Evolutionary conservation across 2,329 filamentous ascomycete species (phyloP), one percentile per base, ranked within the genome.

Genomic region (Talaromyces sp.): DNA sequence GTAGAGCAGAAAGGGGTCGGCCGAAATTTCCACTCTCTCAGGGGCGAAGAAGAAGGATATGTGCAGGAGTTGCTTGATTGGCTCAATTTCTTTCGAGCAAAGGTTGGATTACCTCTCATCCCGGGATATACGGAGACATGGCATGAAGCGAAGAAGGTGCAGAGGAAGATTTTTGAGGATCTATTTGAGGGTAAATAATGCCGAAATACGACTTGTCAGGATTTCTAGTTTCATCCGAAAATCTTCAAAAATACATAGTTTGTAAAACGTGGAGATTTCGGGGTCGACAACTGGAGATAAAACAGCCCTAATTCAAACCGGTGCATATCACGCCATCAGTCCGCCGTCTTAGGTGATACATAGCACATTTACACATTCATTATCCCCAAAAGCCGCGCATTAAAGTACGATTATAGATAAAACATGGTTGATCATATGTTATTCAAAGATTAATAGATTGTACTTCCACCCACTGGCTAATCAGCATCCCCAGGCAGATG

Each of bases 121-220:
- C 70, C 73, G 56, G 76, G 74, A 0, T 74, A 78, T 57, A 75
- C 74, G 11, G 41, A 65, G 17, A 67, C 67, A 15, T 78, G 76
- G 76, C 59, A 70, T 10, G 62, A 69, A 22, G 73, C 70, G 3
- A 77, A 71, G 54, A 69, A 69, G 19, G 67, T 54, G 15, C 71
- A 75, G 43, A 43, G 61, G 1, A 72, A 74, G 56, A 67, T 67
- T 33, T 50, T 75, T 3, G 45, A 62, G 19, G 25, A 35, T 13
- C 43, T 63, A 17, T 66, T 66, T 47, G 60, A 43, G 9, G 54
- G 15, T 27, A 31, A 41, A 22, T 59, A 59, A 41, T 59, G 15
- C 13, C 4, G 7, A 6, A 17, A 50, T 31, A 31, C 15, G 7
- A 27, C 27, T 31, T 27, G 3, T 3, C 2, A 3, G 8, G n/a